phyloP scores from a whole-genome alignment of 768 basidiomycete species.

The Lactarius indigo region DNA sequence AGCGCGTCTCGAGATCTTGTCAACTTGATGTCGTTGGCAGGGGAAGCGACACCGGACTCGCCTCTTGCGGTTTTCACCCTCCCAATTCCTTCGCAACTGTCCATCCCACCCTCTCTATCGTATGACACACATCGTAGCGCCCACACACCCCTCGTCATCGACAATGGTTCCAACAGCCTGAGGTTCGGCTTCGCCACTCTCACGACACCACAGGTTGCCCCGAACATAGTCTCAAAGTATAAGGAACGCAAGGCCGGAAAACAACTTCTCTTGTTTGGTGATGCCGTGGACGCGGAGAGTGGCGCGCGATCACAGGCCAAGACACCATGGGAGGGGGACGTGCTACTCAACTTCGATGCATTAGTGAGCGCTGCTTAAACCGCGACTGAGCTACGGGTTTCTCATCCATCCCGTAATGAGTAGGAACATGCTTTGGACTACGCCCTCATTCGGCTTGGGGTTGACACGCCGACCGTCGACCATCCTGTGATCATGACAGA shows the following conservation, averaged over 20 bases:
- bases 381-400: background rate
- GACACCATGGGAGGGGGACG: conserved; percentile 92
- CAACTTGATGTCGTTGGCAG: background rate
- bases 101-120: conserved; percentile 8
- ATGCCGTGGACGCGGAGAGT: conserved; percentile 82
- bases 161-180: conserved; percentile 82
- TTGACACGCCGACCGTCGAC: conserved; percentile 69
- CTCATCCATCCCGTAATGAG: conserved; percentile 20
- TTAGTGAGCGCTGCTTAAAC: conserved; percentile 56
- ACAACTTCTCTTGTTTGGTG: conserved; percentile 83
- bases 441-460: conserved; percentile 81
- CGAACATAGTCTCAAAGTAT: conserved; percentile 80
- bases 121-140: conserved; percentile 19
- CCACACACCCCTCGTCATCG: conserved; percentile 72
- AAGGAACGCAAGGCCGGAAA: conserved; percentile 85
- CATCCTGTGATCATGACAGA: conserved; percentile 96
- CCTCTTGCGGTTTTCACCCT: conserved; percentile 8
- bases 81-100: conserved; percentile 18
- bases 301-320: conserved; percentile 74
- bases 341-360: conserved; percentile 87
- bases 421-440: conserved; percentile 96
- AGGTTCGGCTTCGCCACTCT: conserved; percentile 81
- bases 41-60: background rate
- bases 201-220: conserved; percentile 50
- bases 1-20: background rate